A percentile compares a stretch with the other conserved stretches of the same genome.
phyloP scores from a whole-genome alignment of 106 monocot species.

The Dendrobium huoshanense region DNA sequence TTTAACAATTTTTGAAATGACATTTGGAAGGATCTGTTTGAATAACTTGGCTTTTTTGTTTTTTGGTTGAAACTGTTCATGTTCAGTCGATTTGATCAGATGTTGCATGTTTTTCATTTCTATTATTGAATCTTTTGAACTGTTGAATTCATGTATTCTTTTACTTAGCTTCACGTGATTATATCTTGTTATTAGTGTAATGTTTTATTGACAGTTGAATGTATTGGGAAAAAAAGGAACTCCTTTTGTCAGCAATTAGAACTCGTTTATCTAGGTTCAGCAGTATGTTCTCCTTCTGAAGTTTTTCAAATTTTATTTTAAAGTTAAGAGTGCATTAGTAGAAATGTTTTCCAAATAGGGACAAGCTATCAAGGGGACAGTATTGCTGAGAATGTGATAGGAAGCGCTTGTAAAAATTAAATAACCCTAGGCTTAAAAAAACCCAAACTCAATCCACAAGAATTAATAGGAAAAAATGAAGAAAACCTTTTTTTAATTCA shows the following conservation, averaged over 20 bases:
- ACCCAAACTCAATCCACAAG: too few relatives aligned
- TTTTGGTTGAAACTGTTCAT: neutral
- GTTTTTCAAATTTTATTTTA: neutral
- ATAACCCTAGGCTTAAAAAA: too few relatives aligned
- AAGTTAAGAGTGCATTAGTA: neutral
- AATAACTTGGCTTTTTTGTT: neutral
- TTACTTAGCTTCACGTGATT: neutral
- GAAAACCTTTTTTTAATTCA: too few relatives aligned
- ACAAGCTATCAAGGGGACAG: neutral
- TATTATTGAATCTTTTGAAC: neutral
- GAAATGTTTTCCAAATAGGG: neutral
- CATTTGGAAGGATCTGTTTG: neutral
- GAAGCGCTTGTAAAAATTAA: too few relatives aligned
- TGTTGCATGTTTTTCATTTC: neutral
- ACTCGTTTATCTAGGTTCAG: neutral
- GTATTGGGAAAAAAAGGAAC: neutral
- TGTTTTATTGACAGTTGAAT: neutral
- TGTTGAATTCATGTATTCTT: neutral
- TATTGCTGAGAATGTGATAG: neutral
- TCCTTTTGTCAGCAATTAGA: neutral
- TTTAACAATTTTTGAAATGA: neutral
- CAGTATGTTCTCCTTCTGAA: neutral
- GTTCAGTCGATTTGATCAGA: neutral
- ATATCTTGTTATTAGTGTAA: neutral
- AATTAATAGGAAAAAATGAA: too few relatives aligned